Base-by-base conservation (phyloP, 1,139 yeast species). In the Suhomyces coccinellae region DNA sequence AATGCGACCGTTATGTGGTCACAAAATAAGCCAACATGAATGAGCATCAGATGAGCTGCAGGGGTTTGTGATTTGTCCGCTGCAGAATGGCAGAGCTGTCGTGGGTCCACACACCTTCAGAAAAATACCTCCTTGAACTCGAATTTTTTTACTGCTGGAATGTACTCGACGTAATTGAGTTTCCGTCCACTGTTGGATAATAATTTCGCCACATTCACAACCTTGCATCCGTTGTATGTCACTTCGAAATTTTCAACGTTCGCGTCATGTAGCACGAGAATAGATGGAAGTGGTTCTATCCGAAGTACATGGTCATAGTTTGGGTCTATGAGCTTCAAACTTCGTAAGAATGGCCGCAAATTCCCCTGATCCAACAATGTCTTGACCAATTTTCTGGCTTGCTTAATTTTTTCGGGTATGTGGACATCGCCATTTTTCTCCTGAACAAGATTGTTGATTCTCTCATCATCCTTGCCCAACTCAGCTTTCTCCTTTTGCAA, bases 291-390 rank as follows among this genome's bases (percentile, higher is more conserved):
- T 1, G 97, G 98, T 40, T 85, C 80, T 44, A 93, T 62, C 20
- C 86, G 75, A 46, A 93, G 71, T 1, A 82, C 69, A 52, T 83
- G 82, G 58, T 88, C 95, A 55, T 78, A 79, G 48, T 82, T 84
- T 69, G 96, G 80, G 32, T 80, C 69, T 1, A 88, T 71, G 1
- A 95, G 85, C 49, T 88, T 77, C 27, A 80, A 68, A 33, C 73
- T 66, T 26, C 73, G 65, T 4, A 82, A 70, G 59, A 90, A 89
- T 14, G 99, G 98, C 37, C 95, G 86, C 42, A 93, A 62, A 58
- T 82, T 86, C 1, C 95, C 95, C 64, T 93, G 99, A 58, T 89
- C 96, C 11, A 93, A 66, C 2, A 93, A 51, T 0, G 97, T 88
- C 54, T 87, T 85, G 16, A 86, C 88, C 7, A 89, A 65, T 55